Evolutionary conservation across 129 eudicot species (phyloP).

Genomic region (Helichrysum umbraculigerum): DNA sequence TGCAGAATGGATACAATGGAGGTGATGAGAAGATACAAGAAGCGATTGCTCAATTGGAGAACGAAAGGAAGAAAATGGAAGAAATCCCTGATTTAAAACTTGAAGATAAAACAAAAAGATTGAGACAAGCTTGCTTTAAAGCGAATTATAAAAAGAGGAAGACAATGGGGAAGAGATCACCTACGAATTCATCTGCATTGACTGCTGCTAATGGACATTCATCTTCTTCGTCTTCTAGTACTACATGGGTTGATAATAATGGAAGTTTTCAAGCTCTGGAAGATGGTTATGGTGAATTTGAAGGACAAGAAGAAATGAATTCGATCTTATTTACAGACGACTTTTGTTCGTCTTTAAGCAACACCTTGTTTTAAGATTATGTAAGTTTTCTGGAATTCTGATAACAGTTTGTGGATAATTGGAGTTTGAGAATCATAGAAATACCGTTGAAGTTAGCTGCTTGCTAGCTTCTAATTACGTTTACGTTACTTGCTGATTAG

Average conservation of each 20-base stretch:
- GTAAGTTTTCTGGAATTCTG: neutral
- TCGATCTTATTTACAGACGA: constrained; percentile 23
- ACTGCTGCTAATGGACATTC: neutral
- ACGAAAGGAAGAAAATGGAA: constrained; percentile 70
- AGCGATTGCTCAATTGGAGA: constrained; percentile 50
- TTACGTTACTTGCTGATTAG: too few relatives aligned
- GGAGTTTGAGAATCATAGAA: neutral
- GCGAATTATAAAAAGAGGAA: constrained; percentile 84
- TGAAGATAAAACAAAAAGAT: constrained; percentile 71
- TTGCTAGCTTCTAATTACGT: neutral
- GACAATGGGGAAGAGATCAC: constrained; percentile 26
- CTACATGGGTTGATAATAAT: constrained; percentile 21
- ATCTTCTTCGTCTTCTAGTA: constrained; percentile 31
- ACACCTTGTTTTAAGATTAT: constrained; percentile 18
- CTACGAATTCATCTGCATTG: neutral
- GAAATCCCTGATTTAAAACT: constrained; percentile 67
- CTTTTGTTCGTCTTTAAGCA: constrained; percentile 26
- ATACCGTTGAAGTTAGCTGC: constrained; percentile 4
- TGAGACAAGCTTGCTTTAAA: constrained; percentile 88
- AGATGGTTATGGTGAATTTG: constrained; percentile 24
- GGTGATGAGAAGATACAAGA: constrained; percentile 44
- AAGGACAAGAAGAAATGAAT: constrained; percentile 29
- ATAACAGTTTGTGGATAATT: neutral
- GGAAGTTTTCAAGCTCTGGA: constrained; percentile 26
- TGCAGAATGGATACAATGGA: constrained; percentile 24